Evolutionary conservation across 1,139 yeast species (phyloP).

Genomic region (Nakaseomyces sp.): DNA sequence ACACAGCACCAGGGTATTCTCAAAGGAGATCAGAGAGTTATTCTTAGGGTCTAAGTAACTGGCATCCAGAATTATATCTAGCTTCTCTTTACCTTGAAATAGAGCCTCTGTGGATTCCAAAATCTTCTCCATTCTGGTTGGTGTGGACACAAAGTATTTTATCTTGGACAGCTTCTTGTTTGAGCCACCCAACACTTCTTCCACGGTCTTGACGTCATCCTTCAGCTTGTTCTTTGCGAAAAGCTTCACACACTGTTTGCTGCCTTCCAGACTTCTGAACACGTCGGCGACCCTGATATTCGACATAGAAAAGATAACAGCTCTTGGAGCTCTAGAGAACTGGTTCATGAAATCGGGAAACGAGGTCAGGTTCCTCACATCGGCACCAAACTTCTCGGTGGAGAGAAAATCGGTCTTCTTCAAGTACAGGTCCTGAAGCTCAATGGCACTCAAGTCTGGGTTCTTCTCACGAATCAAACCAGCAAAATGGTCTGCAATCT

Average conservation of each 20-base stretch:
- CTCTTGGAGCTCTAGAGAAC: slow-evolving; percentile 28
- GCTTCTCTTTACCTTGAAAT: slow-evolving; percentile 43
- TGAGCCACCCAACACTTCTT: slow-evolving; percentile 15
- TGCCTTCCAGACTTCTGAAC: slow-evolving; percentile 41
- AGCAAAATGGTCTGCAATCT: slow-evolving; percentile 28
- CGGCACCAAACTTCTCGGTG: slow-evolving; percentile 19
- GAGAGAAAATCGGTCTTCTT: slow-evolving; percentile 28
- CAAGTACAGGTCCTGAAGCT: slow-evolving; percentile 29
- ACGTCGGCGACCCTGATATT: slow-evolving; percentile 32
- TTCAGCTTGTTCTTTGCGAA: slow-evolving; percentile 55
- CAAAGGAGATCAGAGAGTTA: slow-evolving; percentile 25
- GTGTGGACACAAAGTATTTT: slow-evolving; percentile 45
- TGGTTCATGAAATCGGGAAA: slow-evolving; percentile 22
- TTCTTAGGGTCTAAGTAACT: slow-evolving; percentile 51
- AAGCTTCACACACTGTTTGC: slow-evolving; percentile 42
- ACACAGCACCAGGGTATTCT: slow-evolving; percentile 22
- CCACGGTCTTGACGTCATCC: slow-evolving; percentile 42
- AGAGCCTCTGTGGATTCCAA: slow-evolving; percentile 36
- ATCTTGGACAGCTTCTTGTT: slow-evolving; percentile 10
- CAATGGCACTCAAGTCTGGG: slow-evolving; percentile 30
- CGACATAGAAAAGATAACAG: slow-evolving; percentile 26
- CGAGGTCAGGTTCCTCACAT: slow-evolving; percentile 22
- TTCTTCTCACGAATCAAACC: slow-evolving; percentile 26
- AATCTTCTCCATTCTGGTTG: slow-evolving; percentile 48
- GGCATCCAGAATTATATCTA: slow-evolving; percentile 51